A percentile compares a stretch with the other conserved stretches of the same genome.
Conservation (phyloP, 2,329 filamentous ascomycete genomes). For the Verticillium klebahnii region DNA sequence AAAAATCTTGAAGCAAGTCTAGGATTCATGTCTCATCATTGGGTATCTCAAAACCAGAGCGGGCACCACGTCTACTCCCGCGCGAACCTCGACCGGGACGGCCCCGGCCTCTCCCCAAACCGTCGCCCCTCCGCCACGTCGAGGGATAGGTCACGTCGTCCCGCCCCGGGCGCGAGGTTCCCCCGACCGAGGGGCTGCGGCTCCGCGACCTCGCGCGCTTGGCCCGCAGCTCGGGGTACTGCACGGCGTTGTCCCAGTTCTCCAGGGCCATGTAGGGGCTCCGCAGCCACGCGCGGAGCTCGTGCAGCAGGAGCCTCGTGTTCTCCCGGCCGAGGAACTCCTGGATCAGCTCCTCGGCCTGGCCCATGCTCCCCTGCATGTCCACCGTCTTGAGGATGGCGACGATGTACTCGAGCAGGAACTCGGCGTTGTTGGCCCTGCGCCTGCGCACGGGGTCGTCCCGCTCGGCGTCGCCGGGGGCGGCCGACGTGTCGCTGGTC, state of each 20-base stretch:
- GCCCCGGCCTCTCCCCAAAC: background rate
- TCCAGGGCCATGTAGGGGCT: constrained; percentile 70
- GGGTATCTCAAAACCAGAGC: background rate
- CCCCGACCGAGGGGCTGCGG: constrained; percentile 1
- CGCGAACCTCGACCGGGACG: background rate
- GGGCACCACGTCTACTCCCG: background rate
- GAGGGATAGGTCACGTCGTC: constrained; percentile 9
- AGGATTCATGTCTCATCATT: background rate
- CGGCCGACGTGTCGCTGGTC: constrained; percentile 7
- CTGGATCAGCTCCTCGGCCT: constrained; percentile 72
- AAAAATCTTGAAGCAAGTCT: too few species aligned
- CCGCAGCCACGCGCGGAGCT: constrained; percentile 75
- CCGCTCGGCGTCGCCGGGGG: background rate
- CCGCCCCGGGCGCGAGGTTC: background rate
- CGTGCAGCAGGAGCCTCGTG: constrained; percentile 75
- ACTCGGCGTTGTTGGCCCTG: constrained; percentile 69
- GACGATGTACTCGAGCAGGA: constrained; percentile 80
- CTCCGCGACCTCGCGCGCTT: constrained; percentile 10
- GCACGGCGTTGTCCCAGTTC: constrained; percentile 77
- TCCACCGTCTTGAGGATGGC: constrained; percentile 80
- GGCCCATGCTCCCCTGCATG: constrained; percentile 70
- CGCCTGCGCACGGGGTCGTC: constrained; percentile 11
- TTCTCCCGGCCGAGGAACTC: constrained; percentile 75
- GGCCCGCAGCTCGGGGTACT: constrained; percentile 46
- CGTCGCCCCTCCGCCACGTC: constrained; percentile 11